phyloP scores from a whole-genome alignment of 495 filamentous ascomycete genomes.

The Talaromyces stipitatus region DNA sequence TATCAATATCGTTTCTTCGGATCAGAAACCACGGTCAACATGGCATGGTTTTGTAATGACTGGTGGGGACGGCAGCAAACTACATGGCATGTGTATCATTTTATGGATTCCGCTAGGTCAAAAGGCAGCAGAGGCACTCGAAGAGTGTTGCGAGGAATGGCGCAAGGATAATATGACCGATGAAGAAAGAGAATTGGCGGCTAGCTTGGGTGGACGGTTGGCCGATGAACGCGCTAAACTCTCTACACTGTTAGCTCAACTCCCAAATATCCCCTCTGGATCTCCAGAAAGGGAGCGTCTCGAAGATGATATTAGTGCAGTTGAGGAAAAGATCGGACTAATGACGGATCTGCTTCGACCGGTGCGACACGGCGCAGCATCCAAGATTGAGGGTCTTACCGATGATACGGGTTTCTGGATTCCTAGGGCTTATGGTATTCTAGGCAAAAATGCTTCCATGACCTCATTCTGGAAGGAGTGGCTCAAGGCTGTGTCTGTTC shows the following conservation, averaged over 20 bases:
- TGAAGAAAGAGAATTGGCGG: constrained; percentile 89
- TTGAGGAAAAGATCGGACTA: constrained; percentile 92
- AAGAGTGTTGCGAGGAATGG: constrained; percentile 91
- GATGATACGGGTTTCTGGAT: constrained; percentile 97
- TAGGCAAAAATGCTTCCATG: constrained; percentile 76
- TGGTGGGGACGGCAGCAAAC: constrained; percentile 77
- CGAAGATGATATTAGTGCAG: constrained; percentile 89
- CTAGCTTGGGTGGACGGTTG: constrained; percentile 82
- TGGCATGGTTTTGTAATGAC: constrained; percentile 99
- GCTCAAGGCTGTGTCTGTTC: constrained; percentile 84
- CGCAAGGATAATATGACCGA: constrained; percentile 90
- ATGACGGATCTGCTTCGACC: constrained; percentile 95
- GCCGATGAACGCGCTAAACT: constrained; percentile 86
- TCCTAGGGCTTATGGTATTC: constrained; percentile 85
- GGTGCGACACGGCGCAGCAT: constrained; percentile 86
- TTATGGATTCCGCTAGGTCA: constrained; percentile 85
- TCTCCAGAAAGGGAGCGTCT: constrained; percentile 72
- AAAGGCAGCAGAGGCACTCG: constrained; percentile 76
- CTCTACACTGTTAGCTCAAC: constrained; percentile 73
- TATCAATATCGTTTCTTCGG: constrained; percentile 90
- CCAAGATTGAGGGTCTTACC: constrained; percentile 94
- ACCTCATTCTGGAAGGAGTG: constrained; percentile 98
- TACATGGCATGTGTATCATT: constrained; percentile 87
- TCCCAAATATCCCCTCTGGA: constrained; percentile 72
- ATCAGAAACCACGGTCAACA: constrained; percentile 85